Percentiles rank a stretch among this genome's conserved stretches.
These are phyloP conservation scores for Lonicera japonica DNA, from an alignment of 129 eudicot genomes.

Conservation along the genomic window DNA sequence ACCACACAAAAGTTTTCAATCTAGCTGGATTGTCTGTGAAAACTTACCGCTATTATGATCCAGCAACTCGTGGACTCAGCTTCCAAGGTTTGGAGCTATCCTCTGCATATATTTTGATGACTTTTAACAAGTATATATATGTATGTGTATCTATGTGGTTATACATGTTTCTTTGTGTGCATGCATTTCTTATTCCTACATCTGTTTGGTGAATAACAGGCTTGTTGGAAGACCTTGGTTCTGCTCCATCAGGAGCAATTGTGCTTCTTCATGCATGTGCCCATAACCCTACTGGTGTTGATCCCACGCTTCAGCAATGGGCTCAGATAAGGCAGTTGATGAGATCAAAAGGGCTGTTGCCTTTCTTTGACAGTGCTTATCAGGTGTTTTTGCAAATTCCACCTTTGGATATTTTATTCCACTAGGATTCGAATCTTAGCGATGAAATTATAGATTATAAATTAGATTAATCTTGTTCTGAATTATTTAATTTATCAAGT, in stretches of 20 bases:
- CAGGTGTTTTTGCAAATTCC: conserved; percentile 44
- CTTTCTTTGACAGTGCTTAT: conserved; percentile 95
- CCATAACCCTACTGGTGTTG: conserved; percentile 98
- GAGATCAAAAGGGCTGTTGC: conserved; percentile 73
- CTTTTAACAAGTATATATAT: background rate
- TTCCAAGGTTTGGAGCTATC: conserved; percentile 50
- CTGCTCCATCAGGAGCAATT: conserved; percentile 92
- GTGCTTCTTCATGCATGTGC: conserved; percentile 98
- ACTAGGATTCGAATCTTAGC: background rate
- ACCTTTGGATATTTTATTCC: background rate
- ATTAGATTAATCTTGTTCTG: background rate
- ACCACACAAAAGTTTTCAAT: conserved; percentile 73
- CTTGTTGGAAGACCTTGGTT: conserved; percentile 78
- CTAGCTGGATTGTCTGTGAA: conserved; percentile 77
- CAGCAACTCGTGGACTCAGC: conserved; percentile 82
- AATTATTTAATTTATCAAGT: background rate
- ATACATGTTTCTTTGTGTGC: background rate
- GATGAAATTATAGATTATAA: background rate
- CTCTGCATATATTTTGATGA: background rate
- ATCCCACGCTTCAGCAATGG: conserved; percentile 87
- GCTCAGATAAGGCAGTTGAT: conserved; percentile 73
- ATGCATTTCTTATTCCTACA: background rate
- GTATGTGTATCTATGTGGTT: background rate
- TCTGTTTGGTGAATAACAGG: conserved; percentile 39
- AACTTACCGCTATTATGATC: conserved; percentile 81